These are phyloP conservation scores for Saccharomycopsis javanensis DNA, from an alignment of 805 yeast genomes.

Conservation along the genomic window DNA sequence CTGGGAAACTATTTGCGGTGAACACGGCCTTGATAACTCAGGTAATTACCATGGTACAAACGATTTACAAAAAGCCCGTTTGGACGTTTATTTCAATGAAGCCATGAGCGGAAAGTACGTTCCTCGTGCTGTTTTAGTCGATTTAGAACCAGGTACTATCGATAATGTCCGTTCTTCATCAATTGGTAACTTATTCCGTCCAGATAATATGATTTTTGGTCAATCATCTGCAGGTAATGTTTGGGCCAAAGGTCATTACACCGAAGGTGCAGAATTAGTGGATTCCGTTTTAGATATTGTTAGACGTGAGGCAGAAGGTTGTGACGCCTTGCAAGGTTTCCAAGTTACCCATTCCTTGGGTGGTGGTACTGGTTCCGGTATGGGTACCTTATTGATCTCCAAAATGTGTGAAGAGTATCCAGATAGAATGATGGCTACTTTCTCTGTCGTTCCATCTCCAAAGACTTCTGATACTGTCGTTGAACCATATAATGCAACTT, in stretches of 20 bases:
- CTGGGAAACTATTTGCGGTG: slow-evolving; percentile 88
- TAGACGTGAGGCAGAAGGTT: slow-evolving; percentile 88
- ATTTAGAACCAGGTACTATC: slow-evolving; percentile 90
- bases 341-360: slow-evolving; percentile 77
- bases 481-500: slow-evolving; percentile 89
- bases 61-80: slow-evolving; percentile 43
- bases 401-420: slow-evolving; percentile 88
- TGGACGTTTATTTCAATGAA: slow-evolving; percentile 82
- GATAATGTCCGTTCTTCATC: slow-evolving; percentile 72
- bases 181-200: slow-evolving; percentile 84
- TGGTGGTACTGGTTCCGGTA: slow-evolving; percentile 96
- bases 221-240: slow-evolving; percentile 92
- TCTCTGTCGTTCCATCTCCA: slow-evolving; percentile 88
- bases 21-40: slow-evolving; percentile 68
- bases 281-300: slow-evolving; percentile 84
- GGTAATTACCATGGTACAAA: slow-evolving; percentile 61
- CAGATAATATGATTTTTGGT: slow-evolving; percentile 83
- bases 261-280: slow-evolving; percentile 92
- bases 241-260: slow-evolving; percentile 96
- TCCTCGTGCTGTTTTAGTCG: slow-evolving; percentile 87
- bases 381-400: slow-evolving; percentile 83
- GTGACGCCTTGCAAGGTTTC: slow-evolving; percentile 91
- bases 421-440: slow-evolving; percentile 93
- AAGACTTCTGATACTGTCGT: slow-evolving; percentile 88
- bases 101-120: slow-evolving; percentile 84